Percentiles rank a stretch among this genome's conserved stretches.
These are phyloP conservation scores for Gliomastix tumulicola DNA, from an alignment of 2,329 filamentous ascomycete genomes.

Conservation along the genomic window DNA sequence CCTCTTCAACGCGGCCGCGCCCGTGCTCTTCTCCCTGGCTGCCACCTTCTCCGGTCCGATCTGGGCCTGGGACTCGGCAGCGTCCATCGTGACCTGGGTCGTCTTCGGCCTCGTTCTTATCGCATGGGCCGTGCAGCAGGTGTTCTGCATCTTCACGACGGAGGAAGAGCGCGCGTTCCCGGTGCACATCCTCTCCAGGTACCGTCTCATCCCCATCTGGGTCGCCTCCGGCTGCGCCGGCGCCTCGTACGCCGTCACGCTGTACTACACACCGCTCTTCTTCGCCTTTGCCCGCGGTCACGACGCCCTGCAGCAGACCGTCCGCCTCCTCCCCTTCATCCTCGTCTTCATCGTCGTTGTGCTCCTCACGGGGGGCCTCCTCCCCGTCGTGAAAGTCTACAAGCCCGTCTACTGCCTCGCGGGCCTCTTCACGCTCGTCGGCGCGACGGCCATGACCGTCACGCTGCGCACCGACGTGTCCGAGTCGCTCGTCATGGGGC, in stretches of 20 bases:
- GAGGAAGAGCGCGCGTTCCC: constrained; percentile 35
- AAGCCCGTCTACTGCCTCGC: constrained; percentile 20
- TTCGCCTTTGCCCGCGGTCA: constrained; percentile 43
- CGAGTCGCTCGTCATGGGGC: constrained; percentile 18
- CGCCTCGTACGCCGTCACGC: constrained; percentile 26
- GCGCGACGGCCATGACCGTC: constrained; percentile 13
- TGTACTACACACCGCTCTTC: constrained; percentile 48
- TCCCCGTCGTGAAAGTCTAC: constrained; percentile 30
- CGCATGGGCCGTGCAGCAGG: constrained; percentile 39
- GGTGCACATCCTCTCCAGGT: constrained; percentile 25
- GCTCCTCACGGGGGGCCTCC: constrained; percentile 25
- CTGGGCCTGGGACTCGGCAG: constrained; percentile 38
- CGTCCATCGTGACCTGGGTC: constrained; percentile 38
- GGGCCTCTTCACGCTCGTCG: constrained; percentile 14
- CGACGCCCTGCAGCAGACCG: constrained; percentile 28
- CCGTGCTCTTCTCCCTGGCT: constrained; percentile 34
- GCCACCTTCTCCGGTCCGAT: constrained; percentile 42
- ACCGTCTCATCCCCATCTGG: constrained; percentile 32
- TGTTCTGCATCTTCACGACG: constrained; percentile 34
- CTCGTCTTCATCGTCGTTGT: constrained; percentile 25
- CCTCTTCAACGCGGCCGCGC: constrained; percentile 17
- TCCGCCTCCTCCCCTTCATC: constrained; percentile 34
- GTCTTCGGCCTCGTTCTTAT: constrained; percentile 34
- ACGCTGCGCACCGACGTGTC: constrained; percentile 14
- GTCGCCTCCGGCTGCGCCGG: constrained; percentile 26